A percentile compares a stretch with the other conserved stretches of the same genome.
phyloP scores from a whole-genome alignment of 2,329 filamentous ascomycete species.

The Zymoseptoria brevis region DNA sequence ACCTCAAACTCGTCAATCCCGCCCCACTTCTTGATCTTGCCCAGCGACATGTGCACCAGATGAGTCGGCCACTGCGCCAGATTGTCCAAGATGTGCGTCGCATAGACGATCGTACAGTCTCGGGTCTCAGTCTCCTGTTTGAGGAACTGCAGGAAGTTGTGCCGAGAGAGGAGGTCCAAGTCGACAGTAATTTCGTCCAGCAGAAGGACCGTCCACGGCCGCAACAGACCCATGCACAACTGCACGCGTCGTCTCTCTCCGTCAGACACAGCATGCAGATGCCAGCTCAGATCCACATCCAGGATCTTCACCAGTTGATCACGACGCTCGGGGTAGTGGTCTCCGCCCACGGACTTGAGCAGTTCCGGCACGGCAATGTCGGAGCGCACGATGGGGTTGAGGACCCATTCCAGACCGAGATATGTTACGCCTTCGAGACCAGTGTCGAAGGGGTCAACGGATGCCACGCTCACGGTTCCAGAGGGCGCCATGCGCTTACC shows the following conservation, averaged over 20 bases:
- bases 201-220: conserved; percentile 84
- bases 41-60: conserved; percentile 89
- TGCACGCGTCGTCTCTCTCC: conserved; percentile 88
- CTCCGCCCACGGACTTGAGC: conserved; percentile 75
- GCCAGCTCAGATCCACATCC: conserved; percentile 86
- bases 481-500: conserved; percentile 86
- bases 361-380: conserved; percentile 89
- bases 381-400: conserved; percentile 90
- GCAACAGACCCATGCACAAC: conserved; percentile 86
- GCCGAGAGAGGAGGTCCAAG: conserved; percentile 76
- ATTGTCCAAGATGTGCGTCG: conserved; percentile 95
- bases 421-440: conserved; percentile 92
- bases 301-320: conserved; percentile 83
- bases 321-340: conserved; percentile 69
- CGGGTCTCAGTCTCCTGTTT: conserved; percentile 76
- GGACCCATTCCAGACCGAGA: conserved; percentile 93
- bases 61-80: conserved; percentile 91
- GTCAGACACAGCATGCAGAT: conserved; percentile 92
- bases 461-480: conserved; percentile 66
- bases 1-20: conserved; percentile 61
- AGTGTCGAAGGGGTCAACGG: conserved; percentile 85
- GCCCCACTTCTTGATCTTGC: conserved; percentile 81
- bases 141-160: conserved; percentile 78
- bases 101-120: conserved; percentile 88
- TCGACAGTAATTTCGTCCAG: conserved; percentile 97